Evolutionary conservation across 2,329 filamentous ascomycete species (phyloP), one percentile per base, ranked within the genome.

Genomic region (Colletotrichum higginsianum): DNA sequence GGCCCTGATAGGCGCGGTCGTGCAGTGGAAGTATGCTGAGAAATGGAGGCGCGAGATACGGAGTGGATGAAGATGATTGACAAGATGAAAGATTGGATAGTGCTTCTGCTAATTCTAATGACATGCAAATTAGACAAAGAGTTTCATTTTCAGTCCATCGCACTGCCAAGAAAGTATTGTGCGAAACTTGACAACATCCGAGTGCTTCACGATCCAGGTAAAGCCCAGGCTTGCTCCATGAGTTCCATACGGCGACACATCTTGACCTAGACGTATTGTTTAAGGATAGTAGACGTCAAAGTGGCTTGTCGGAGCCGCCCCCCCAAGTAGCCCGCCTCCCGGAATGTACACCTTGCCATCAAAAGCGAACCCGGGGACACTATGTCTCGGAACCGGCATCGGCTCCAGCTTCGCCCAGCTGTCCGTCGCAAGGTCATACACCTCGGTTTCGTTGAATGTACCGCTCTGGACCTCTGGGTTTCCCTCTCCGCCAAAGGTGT

Each of bases 11-110:
- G 83, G 84, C 15, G 82, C 84, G 8, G 79, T 80, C 1, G 77
- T 86, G 16, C 86, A 87, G 75, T 85, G 82, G 76, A 83, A 76
- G 50, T 84, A 78, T 76, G 83, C 78, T 6, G 76, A 71, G 1
- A 64, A 56, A 7, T 85, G 84, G 84, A 82, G 84, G 61, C 71
- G 69, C 40, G 75, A 79, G 69, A 44, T 26, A 21, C 23, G 3
- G 44, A 40, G 40, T 8, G n/a, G 12, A 40, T 15, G 13, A 35
- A 6, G 15, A 21, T 8, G 38, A 8, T 7, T 2, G 1, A 9
- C n/a, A 3, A 4, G 13, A 11, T 18, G 9, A 0, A 2, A 8
- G 3, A 7, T 6, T 12, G 30, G 7, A 11, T 13, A 6, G 9
- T 5, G 12, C 3, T 60, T n/a, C 40, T 6, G 7, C 6, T 7